These are phyloP conservation scores for Gymnopus androsaceus DNA, from an alignment of 1,284 basidiomycete genomes.

Conservation along the genomic window DNA sequence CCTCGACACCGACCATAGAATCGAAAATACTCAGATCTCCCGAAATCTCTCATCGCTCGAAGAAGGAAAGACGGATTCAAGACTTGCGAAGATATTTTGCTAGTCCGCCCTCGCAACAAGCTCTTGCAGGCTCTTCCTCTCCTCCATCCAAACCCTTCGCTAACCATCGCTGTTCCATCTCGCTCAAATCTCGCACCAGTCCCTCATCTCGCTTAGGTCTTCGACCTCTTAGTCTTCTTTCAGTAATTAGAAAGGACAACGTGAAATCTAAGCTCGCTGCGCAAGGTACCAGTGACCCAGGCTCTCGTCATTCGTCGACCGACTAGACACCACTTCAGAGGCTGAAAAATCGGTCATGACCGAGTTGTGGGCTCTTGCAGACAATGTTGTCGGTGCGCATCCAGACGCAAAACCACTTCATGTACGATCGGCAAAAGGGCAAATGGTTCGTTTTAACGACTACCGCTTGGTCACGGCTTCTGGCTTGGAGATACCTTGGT, in stretches of 20 bases:
- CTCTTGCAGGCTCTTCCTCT: background rate
- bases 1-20: background rate
- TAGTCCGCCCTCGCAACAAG: background rate
- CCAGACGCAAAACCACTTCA: slow-evolving; percentile 10
- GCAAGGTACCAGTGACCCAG: background rate
- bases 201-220: background rate
- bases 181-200: background rate
- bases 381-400: slow-evolving; percentile 10
- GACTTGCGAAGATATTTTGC: slow-evolving; percentile 1
- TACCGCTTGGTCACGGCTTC: background rate
- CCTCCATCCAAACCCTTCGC: slow-evolving; percentile 1
- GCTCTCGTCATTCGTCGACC: background rate
- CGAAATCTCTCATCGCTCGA: background rate
- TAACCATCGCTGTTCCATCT: slow-evolving; percentile 9
- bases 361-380: slow-evolving; percentile 3
- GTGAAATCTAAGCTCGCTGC: background rate
- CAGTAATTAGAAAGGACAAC: background rate
- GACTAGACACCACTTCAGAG: background rate
- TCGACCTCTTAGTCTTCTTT: slow-evolving; percentile 3
- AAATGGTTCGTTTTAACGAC: background rate
- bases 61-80: background rate
- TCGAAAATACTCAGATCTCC: background rate
- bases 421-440: background rate
- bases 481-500: background rate
- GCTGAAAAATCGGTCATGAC: background rate